phyloP scores from a whole-genome alignment of 2,329 filamentous ascomycete genomes.

The Cordyceps tenuipes region DNA sequence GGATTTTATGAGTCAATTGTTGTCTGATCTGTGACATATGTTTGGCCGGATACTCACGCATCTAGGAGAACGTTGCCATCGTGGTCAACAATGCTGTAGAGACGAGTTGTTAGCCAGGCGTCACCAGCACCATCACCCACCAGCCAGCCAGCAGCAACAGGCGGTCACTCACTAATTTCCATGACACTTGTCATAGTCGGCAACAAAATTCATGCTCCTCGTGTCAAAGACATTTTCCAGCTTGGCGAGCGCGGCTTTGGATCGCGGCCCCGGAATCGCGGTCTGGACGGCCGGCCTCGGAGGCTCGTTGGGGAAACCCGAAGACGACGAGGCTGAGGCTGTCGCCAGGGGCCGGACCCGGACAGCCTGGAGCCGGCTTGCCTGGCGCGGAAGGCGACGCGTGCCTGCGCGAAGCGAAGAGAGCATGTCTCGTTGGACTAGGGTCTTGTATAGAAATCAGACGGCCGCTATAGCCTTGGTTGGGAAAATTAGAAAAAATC shows the following conservation, averaged over 20 bases:
- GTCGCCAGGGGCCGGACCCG: slow-evolving; percentile 3
- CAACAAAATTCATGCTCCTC: slow-evolving; percentile 74
- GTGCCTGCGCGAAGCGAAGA: slow-evolving; percentile 6
- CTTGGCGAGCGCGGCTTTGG: slow-evolving; percentile 59
- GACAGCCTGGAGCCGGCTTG: neutral
- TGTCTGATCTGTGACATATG: neutral
- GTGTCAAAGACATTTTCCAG: slow-evolving; percentile 78
- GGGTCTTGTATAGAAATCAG: neutral
- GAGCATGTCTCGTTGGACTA: neutral
- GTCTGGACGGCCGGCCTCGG: slow-evolving; percentile 45
- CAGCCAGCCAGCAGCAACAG: too few relatives aligned
- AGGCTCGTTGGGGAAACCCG: slow-evolving; percentile 42
- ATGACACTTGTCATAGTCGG: slow-evolving; percentile 62
- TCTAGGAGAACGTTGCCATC: slow-evolving; percentile 66
- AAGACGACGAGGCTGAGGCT: slow-evolving; percentile 23
- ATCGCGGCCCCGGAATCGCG: slow-evolving; percentile 67
- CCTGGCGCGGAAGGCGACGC: neutral
- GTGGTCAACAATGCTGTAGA: slow-evolving; percentile 48
- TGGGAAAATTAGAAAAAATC: neutral
- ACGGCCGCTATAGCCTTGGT: neutral
- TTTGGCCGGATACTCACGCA: slow-evolving; percentile 39
- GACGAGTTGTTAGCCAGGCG: neutral
- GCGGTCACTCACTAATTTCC: slow-evolving; percentile 57
- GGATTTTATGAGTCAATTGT: too few relatives aligned
- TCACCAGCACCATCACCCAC: neutral